These are phyloP conservation scores for Didymella glomerata DNA, from an alignment of 2,329 filamentous ascomycete genomes.

Conservation along the genomic window DNA sequence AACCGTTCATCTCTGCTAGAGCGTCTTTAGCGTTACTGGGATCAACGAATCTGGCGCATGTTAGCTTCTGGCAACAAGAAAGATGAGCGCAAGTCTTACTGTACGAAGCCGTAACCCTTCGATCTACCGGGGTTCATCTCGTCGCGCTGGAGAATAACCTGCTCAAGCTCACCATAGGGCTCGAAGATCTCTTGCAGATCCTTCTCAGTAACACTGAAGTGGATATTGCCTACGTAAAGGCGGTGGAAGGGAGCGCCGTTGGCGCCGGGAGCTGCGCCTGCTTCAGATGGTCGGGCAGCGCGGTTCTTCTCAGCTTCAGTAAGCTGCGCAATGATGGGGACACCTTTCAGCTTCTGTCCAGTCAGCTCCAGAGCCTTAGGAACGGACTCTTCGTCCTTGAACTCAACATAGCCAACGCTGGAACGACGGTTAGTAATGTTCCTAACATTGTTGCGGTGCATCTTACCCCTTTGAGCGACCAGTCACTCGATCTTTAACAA, in stretches of 20 bases:
- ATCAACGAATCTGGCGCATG: conserved; percentile 80
- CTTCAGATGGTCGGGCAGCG: conserved; percentile 78
- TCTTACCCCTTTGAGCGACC: conserved; percentile 95
- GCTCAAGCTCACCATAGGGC: conserved; percentile 96
- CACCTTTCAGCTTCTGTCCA: conserved; percentile 97
- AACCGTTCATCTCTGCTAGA: conserved; percentile 98
- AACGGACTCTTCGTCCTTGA: conserved; percentile 94
- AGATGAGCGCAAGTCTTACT: conserved; percentile 69
- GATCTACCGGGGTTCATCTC: conserved; percentile 67
- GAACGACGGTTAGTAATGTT: conserved; percentile 48
- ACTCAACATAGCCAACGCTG: conserved; percentile 99
- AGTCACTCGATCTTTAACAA: conserved; percentile 97
- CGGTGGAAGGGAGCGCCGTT: conserved; percentile 95
- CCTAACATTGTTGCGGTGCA: background rate
- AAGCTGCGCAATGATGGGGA: conserved; percentile 97
- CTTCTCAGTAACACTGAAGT: conserved; percentile 98
- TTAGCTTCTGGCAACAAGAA: conserved; percentile 26
- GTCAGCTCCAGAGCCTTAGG: conserved; percentile 95
- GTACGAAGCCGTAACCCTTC: conserved; percentile 97
- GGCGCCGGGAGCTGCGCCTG: conserved; percentile 68
- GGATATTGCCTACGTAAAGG: conserved; percentile 98
- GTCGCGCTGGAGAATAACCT: conserved; percentile 97
- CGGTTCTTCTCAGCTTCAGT: conserved; percentile 99
- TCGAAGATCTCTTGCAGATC: conserved; percentile 97
- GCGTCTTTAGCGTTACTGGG: conserved; percentile 91